Base-by-base conservation (phyloP, 2,329 filamentous ascomycete species). In the Bisporella sp. region DNA sequence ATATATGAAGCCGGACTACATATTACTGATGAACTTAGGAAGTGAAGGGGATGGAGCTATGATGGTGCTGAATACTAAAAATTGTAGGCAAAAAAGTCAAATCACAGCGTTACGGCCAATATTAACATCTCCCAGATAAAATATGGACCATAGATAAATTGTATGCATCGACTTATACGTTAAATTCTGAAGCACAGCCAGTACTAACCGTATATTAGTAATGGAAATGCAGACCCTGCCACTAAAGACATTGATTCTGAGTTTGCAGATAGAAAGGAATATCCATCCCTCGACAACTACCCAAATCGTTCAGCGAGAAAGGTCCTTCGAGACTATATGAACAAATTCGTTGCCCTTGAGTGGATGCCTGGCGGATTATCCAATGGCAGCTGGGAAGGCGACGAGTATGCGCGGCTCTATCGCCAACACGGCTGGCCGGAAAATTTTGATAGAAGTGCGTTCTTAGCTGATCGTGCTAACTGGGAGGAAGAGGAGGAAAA, bases 1-100 rank as follows among this genome's bases (percentile, higher is more conserved):
- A 30, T 58, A 54, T 51, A 57, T 57, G 49, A 39, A 44, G 11
- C 52, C 47, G 7, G 47, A 55, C 40, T 51, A 55, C 48, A 48
- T 58, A 2, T 47, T 13, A 30, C 39, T 58, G 9, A 50, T 43
- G 11, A 37, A 8, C 9, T 47, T 5, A 48, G 45, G 7, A 46
- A 54, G n/a, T 37, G 21, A 21, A 21, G 21, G 21, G 21, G 21
- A 53, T 47, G 46, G 51, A 11, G 31, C 46, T 5, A 32, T 47
- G 31, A 54, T 56, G 50, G 45, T 52, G 5, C 30, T 58, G 5
- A 52, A 56, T 29, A 45, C 50, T 1, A 41, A 49, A n/a, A 49
- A 42, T 21, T 31, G 47, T 45, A 46, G 32, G 44, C 41, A 21
- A 3, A 21, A 21, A 21, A 21, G 21, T 21, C 21, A 21, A 3